Conservation (phyloP, 495 filamentous ascomycete genomes). For the Xylaria palmicola region DNA sequence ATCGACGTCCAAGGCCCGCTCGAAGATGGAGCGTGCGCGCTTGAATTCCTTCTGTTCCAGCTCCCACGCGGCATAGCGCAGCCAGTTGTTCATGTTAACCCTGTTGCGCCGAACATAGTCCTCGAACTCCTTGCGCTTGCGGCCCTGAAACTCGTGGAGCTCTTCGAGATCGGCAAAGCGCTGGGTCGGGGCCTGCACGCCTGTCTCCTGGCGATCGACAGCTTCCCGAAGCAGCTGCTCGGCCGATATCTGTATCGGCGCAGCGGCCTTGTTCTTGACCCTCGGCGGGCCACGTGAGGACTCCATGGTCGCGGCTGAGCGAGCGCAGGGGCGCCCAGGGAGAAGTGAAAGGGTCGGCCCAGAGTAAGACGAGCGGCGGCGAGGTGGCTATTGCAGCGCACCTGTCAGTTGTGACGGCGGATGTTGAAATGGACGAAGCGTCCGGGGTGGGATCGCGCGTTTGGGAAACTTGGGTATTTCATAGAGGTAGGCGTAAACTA, state of each 20-base stretch:
- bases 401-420: not conserved
- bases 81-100: conserved; percentile 98
- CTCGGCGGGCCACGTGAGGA: conserved; percentile 86
- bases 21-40: conserved; percentile 94
- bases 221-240: conserved; percentile 98
- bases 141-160: conserved; percentile 93
- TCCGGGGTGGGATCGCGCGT: not conserved
- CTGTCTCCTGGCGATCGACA: conserved; percentile 92
- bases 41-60: conserved; percentile 97
- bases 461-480: not conserved
- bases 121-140: conserved; percentile 95
- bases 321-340: not conserved
- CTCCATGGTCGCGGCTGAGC: conserved; percentile 64
- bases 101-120: conserved; percentile 95
- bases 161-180: conserved; percentile 96
- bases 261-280: conserved; percentile 96
- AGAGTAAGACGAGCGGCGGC: too few species aligned
- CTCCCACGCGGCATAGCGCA: conserved; percentile 96
- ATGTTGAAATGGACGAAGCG: not conserved
- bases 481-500: too few species aligned
- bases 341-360: not conserved
- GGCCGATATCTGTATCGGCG: conserved; percentile 85
- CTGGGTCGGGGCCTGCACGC: conserved; percentile 86
- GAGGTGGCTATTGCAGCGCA: not conserved
- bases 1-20: conserved; percentile 91